These are phyloP conservation scores for Ganoderma sinense DNA, from an alignment of 1,284 basidiomycete genomes.

Conservation along the genomic window DNA sequence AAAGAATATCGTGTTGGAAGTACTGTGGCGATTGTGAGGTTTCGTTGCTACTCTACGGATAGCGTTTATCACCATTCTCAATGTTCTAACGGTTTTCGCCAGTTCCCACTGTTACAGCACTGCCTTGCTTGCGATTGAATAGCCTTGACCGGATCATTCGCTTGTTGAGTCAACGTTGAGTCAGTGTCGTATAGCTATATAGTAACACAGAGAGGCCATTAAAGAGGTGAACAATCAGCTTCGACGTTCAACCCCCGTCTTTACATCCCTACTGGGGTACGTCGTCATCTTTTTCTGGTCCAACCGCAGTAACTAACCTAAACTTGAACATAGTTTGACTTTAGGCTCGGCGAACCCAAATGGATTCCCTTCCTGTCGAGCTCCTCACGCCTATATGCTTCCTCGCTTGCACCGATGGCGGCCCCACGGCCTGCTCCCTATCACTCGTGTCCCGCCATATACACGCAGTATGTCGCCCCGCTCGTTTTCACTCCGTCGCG, in stretches of 20 bases:
- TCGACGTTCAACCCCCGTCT: neutral
- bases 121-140: neutral
- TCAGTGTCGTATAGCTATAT: neutral
- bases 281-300: neutral
- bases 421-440: conserved; percentile 24
- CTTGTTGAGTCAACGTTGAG: neutral
- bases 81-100: neutral
- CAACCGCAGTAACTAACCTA: neutral
- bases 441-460: conserved; percentile 28
- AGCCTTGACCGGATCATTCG: neutral
- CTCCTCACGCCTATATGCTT: conserved; percentile 26
- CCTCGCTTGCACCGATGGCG: conserved; percentile 29
- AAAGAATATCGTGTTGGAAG: neutral
- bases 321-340: neutral
- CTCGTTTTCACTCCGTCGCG: conserved; percentile 26
- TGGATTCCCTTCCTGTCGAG: conserved; percentile 29
- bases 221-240: neutral
- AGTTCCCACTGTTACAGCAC: neutral
- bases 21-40: neutral
- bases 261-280: neutral
- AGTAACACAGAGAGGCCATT: neutral
- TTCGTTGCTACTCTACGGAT: neutral
- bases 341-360: neutral
- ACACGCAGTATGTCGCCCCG: conserved; percentile 24
- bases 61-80: neutral